Evolutionary conservation across 1,139 yeast species (phyloP).

Genomic region (Nakaseomyces uthaithaninus): DNA sequence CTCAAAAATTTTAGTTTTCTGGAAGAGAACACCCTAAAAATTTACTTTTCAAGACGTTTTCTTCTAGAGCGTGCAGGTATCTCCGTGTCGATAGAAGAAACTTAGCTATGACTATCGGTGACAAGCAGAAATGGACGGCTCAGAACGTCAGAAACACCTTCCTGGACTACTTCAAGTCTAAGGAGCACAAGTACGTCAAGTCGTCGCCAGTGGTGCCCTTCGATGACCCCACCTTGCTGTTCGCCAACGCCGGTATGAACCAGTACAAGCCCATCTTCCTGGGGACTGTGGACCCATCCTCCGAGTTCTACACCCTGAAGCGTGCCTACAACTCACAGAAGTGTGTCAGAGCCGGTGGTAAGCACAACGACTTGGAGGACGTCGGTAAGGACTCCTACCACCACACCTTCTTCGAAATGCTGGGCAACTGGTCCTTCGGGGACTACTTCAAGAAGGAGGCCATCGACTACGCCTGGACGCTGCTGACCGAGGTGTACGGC

Average conservation of each 20-base stretch:
- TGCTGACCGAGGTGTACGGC: slow-evolving; percentile 76
- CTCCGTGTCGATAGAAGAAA: slow-evolving; percentile 6
- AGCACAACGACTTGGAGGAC: slow-evolving; percentile 96
- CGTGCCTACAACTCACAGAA: slow-evolving; percentile 94
- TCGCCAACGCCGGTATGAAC: slow-evolving; percentile 98
- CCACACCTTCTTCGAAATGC: slow-evolving; percentile 97
- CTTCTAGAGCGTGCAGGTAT: slow-evolving; percentile 1
- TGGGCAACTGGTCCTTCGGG: slow-evolving; percentile 99
- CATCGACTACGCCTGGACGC: slow-evolving; percentile 80
- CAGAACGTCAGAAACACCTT: slow-evolving; percentile 78
- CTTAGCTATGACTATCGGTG: slow-evolving; percentile 28
- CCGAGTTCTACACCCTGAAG: slow-evolving; percentile 73
- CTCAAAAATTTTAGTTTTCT: no score
- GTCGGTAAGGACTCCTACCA: slow-evolving; percentile 97
- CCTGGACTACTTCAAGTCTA: slow-evolving; percentile 65
- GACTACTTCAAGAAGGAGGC: slow-evolving; percentile 96
- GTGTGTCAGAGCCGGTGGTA: slow-evolving; percentile 99
- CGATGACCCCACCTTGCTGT: slow-evolving; percentile 91
- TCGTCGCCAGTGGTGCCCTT: slow-evolving; percentile 94
- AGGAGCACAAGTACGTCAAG: slow-evolving; percentile 72
- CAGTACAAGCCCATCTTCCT: slow-evolving; percentile 94
- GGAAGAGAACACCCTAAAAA: no score
- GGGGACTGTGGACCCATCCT: slow-evolving; percentile 93
- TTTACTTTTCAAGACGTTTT: slow-evolving; percentile 3
- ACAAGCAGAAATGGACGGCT: slow-evolving; percentile 51